phyloP scores from a whole-genome alignment of 2,329 filamentous ascomycete species.

The Graphilbum fragrans region DNA sequence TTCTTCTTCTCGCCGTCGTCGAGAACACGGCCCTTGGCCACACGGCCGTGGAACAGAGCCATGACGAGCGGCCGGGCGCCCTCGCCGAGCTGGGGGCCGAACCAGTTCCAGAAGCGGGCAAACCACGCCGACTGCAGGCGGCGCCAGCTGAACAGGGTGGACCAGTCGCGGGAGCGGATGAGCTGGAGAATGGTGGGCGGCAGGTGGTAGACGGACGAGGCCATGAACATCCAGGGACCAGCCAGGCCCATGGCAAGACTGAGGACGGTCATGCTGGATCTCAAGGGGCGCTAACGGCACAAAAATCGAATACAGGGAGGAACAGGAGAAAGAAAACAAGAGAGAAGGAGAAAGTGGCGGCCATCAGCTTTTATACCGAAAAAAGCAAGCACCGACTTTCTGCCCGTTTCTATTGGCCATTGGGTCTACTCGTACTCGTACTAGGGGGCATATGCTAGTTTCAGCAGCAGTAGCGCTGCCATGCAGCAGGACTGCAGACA shows the following conservation, averaged over 20 bases:
- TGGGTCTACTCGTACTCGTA: too few relatives aligned
- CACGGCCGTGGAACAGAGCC: constrained; percentile 41
- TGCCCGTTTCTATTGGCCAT: too few relatives aligned
- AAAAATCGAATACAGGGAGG: not conserved
- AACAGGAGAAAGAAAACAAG: not conserved
- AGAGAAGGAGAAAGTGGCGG: too few relatives aligned
- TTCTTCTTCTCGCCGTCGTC: constrained; percentile 11
- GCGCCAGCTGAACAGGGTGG: constrained; percentile 26
- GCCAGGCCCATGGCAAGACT: not conserved
- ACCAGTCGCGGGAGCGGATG: constrained; percentile 19
- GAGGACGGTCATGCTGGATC: not conserved
- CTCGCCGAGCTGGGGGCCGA: constrained; percentile 37
- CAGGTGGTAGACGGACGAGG: constrained; percentile 32
- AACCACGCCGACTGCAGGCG: constrained; percentile 43
- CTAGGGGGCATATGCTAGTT: too few relatives aligned
- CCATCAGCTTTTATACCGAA: too few relatives aligned
- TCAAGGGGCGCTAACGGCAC: too few relatives aligned
- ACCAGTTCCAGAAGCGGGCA: constrained; percentile 43
- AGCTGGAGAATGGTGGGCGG: constrained; percentile 36
- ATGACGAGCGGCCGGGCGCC: constrained; percentile 29
- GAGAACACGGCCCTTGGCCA: constrained; percentile 22
- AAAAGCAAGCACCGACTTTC: too few relatives aligned
- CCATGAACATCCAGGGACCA: constrained; percentile 41
- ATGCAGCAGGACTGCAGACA: too few relatives aligned
- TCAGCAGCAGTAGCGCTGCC: too few relatives aligned